These are phyloP conservation scores for Entomophthora muscae DNA, from an alignment of 371 early-diverging fungal species.

Conservation along the genomic window DNA sequence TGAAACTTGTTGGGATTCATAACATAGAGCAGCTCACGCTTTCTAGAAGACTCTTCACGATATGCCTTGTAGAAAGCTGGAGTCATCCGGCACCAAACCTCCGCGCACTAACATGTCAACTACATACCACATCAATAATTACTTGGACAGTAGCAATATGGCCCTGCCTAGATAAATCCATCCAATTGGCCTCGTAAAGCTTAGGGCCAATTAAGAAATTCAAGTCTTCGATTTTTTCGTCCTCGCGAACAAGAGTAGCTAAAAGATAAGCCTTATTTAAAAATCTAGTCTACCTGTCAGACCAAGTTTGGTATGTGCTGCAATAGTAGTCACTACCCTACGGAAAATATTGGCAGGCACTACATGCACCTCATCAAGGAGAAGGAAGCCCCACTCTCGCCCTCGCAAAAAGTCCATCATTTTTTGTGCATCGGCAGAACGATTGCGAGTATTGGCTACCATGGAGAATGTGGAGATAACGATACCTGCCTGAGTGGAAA, in stretches of 20 bases:
- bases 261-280: not conserved
- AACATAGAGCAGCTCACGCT: conserved; percentile 74
- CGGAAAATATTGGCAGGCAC: conserved; percentile 99
- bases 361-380: conserved; percentile 99
- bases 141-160: conserved; percentile 96
- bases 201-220: conserved; percentile 99
- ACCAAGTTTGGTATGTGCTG: conserved; percentile 97
- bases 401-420: conserved; percentile 90
- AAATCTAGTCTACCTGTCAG: conserved; percentile 40
- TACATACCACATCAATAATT: not conserved
- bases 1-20: conserved; percentile 99
- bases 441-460: conserved; percentile 91
- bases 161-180: conserved; percentile 93
- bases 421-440: conserved; percentile 89
- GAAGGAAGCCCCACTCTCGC: conserved; percentile 96
- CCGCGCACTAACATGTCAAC: conserved; percentile 50
- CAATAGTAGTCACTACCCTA: conserved; percentile 85
- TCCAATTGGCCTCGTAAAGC: conserved; percentile 99
- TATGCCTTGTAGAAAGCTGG: conserved; percentile 96
- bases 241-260: conserved; percentile 98
- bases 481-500: conserved; percentile 77
- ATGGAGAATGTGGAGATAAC: conserved; percentile 98
- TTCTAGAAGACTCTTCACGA: conserved; percentile 40
- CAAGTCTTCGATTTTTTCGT: conserved; percentile 98
- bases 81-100: conserved; percentile 99